These are phyloP conservation scores for Trichoderma asperellum DNA, from an alignment of 2,329 filamentous ascomycete species.

Conservation along the genomic window DNA sequence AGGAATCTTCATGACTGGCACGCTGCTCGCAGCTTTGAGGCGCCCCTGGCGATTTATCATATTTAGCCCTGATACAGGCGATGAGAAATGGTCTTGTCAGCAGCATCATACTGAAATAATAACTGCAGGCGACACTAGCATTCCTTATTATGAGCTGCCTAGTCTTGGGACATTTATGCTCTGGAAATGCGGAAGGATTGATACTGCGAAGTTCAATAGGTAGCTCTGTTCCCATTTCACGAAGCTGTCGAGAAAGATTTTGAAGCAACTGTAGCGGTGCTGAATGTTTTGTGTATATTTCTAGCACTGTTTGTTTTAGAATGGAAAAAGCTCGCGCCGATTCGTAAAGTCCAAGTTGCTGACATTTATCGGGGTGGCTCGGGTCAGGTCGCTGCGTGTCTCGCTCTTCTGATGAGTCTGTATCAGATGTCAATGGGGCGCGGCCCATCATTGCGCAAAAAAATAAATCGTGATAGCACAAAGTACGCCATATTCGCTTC, in stretches of 20 bases:
- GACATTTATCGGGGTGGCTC: background rate
- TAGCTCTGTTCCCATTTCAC: constrained; percentile 1
- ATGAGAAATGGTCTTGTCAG: constrained; percentile 12
- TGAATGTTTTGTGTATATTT: constrained; percentile 9
- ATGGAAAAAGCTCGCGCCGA: constrained; percentile 11
- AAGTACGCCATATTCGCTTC: constrained; percentile 7
- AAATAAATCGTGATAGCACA: constrained; percentile 7
- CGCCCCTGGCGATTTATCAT: background rate
- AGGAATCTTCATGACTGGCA: background rate
- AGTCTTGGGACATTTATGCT: constrained; percentile 5
- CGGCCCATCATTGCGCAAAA: constrained; percentile 7
- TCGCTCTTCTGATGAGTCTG: constrained; percentile 1
- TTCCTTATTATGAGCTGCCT: constrained; percentile 9
- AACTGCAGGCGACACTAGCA: constrained; percentile 7
- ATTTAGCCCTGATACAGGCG: constrained; percentile 2
- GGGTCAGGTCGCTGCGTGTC: background rate
- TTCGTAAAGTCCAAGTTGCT: background rate
- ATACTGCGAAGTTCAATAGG: constrained; percentile 3
- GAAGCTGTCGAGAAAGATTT: background rate
- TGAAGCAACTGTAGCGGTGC: background rate
- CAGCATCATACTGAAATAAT: constrained; percentile 18
- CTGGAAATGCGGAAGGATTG: background rate
- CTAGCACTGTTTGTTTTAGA: constrained; percentile 1
- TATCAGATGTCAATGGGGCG: background rate
- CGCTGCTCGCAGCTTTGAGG: background rate